Base-by-base conservation (phyloP, 495 filamentous ascomycete species). In the Penicillium coffeae region DNA sequence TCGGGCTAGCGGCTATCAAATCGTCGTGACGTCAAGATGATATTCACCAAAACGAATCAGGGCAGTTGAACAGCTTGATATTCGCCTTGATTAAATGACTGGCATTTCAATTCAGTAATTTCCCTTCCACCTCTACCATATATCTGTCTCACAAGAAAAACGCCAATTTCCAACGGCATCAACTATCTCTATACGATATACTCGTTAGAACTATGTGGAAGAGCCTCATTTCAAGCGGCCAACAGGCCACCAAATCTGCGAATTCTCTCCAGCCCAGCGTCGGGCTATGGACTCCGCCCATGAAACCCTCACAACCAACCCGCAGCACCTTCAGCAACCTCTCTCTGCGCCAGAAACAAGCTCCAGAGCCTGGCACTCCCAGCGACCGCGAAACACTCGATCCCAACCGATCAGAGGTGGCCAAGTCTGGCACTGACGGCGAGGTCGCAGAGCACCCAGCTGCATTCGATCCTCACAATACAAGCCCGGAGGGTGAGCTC, bases 391-490 rank as follows among this genome's bases (percentile, higher is more conserved):
- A 76, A 50, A 56, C 55, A 16, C 68, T 87, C 21, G 71, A 80
- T 32, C 75, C 81, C 0, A 63, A 77, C 43, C 60, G 73, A 8
- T 75, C 70, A 20, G 83, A 88, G 54, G 78, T 75, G 54, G 72
- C 69, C 30, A 79, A 85, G 55, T 73, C 73, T 22, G 83, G 77
- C 3, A 79, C 76, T 7, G 82, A 86, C 47, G 66, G 77, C 51
- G 70, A 73, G 34, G 72, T 77, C 1, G 75, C 79, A 9, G 56
- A 62, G 9, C 69, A 72, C 25, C 57, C 65, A 0, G 65, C 78
- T 0, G 80, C 84, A 0, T 88, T 80, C 52, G 72, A 86, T 56
- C 82, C 84, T 0, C 60, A 64, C 15, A 77, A 69, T 32, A 86
- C 81, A 18, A 55, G 68, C 9, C 84, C 84, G 0, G 78, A 84